Percentiles rank a stretch among this genome's conserved stretches.
Conservation (phyloP, 1,284 basidiomycete species). For the Wallemia hederae region DNA sequence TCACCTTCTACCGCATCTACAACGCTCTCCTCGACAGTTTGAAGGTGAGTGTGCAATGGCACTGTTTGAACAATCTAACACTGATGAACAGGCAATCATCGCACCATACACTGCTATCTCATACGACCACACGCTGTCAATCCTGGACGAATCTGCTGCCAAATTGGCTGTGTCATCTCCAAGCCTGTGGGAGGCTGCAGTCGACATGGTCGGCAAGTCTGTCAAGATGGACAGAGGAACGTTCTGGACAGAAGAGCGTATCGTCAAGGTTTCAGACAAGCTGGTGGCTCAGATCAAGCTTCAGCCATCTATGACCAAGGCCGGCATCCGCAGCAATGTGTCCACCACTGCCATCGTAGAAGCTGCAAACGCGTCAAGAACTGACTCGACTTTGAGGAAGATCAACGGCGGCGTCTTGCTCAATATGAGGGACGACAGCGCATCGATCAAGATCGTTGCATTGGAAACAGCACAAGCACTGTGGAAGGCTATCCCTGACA, state of each 20-base stretch:
- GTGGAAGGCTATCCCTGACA: conserved; percentile 38
- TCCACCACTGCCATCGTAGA: conserved; percentile 50
- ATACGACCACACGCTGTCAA: conserved; percentile 26
- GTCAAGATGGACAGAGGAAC: conserved; percentile 47
- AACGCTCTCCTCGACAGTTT: conserved; percentile 47
- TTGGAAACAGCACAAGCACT: conserved; percentile 36
- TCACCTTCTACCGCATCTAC: conserved; percentile 44
- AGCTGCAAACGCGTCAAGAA: conserved; percentile 47
- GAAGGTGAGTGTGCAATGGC: conserved; percentile 25
- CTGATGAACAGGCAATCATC: conserved; percentile 34
- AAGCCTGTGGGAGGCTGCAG: conserved; percentile 32
- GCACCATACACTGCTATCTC: conserved; percentile 64
- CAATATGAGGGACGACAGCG: conserved; percentile 23
- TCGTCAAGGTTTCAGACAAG: conserved; percentile 22
- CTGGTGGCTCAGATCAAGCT: conserved; percentile 21
- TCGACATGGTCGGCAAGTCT: conserved; percentile 36
- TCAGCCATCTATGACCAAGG: conserved; percentile 28
- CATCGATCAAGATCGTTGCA: conserved; percentile 33
- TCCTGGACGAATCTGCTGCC: conserved; percentile 26
- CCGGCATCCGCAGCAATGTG: conserved; percentile 32
- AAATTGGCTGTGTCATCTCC: conserved; percentile 11
- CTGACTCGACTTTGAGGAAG: neutral
- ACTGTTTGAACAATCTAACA: neutral
- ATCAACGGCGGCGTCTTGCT: neutral
- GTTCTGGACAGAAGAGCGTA: conserved; percentile 17